Percentiles rank a stretch among this genome's conserved stretches.
These are phyloP conservation scores for Nicotiana sylvestris DNA, from an alignment of 257 asterid genomes.

Conservation along the genomic window DNA sequence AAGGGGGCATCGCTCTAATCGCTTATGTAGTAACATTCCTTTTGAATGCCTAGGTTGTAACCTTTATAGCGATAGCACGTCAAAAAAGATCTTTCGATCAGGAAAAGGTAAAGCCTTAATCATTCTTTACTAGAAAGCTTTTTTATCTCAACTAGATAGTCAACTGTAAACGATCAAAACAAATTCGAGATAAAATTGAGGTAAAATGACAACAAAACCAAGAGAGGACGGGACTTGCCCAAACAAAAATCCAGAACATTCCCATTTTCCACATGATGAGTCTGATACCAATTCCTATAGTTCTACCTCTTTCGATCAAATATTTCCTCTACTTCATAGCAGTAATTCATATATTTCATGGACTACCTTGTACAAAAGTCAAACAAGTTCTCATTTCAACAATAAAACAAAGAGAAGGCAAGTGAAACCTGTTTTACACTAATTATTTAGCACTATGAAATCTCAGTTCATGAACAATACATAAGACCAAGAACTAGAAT, in stretches of 20 bases:
- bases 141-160: background rate
- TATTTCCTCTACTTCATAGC: background rate
- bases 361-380: background rate
- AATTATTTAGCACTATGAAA: background rate
- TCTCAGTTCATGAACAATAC: background rate
- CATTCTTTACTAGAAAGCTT: background rate
- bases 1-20: no score
- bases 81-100: no score
- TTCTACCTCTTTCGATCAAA: background rate
- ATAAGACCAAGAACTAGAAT: background rate
- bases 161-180: background rate
- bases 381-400: background rate
- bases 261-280: background rate
- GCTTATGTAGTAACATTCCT: no score
- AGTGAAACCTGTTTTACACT: background rate
- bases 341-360: background rate
- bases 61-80: no score
- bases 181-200: background rate
- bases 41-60: no score
- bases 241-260: background rate
- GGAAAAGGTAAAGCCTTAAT: background rate
- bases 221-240: background rate
- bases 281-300: background rate
- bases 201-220: background rate
- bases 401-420: background rate